phyloP scores from a whole-genome alignment of 208 protist genomes.

The Balamuthia mandrillaris region DNA sequence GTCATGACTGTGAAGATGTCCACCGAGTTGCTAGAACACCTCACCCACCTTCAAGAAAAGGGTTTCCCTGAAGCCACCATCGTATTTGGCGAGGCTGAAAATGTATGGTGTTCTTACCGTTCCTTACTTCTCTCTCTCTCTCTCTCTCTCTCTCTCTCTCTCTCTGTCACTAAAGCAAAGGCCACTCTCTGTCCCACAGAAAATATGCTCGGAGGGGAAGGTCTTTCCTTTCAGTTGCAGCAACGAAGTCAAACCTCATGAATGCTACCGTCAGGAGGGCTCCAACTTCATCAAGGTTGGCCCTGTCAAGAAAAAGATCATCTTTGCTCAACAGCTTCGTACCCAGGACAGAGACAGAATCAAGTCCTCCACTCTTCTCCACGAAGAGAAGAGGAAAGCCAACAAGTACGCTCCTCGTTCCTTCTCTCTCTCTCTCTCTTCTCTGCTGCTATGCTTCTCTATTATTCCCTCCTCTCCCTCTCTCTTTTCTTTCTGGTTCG shows the following conservation, averaged over 20 bases:
- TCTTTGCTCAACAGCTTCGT: constrained; percentile 9
- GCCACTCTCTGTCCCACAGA: neutral
- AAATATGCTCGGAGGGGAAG: neutral
- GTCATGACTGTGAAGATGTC: constrained; percentile 9
- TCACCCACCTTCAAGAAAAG: constrained; percentile 26
- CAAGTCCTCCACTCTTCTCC: neutral
- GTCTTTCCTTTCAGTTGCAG: neutral
- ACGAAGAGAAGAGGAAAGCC: neutral
- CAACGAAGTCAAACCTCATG: neutral
- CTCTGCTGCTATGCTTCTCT: too few relatives aligned
- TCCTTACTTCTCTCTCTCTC: neutral
- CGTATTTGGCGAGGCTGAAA: neutral
- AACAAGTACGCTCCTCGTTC: neutral
- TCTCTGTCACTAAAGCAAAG: neutral
- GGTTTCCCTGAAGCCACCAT: neutral
- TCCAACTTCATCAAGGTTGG: constrained; percentile 1
- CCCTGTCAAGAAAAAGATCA: constrained; percentile 14
- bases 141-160: neutral
- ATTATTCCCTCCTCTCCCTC: too few relatives aligned
- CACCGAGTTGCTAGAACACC: neutral
- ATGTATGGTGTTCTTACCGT: neutral
- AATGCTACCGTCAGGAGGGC: constrained; percentile 10
- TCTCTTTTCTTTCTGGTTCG: too few relatives aligned
- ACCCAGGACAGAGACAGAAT: neutral
- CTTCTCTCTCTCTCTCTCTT: neutral